Evolutionary conservation across 306 rosid species (phyloP).

Genomic region (Lablab purpureus): DNA sequence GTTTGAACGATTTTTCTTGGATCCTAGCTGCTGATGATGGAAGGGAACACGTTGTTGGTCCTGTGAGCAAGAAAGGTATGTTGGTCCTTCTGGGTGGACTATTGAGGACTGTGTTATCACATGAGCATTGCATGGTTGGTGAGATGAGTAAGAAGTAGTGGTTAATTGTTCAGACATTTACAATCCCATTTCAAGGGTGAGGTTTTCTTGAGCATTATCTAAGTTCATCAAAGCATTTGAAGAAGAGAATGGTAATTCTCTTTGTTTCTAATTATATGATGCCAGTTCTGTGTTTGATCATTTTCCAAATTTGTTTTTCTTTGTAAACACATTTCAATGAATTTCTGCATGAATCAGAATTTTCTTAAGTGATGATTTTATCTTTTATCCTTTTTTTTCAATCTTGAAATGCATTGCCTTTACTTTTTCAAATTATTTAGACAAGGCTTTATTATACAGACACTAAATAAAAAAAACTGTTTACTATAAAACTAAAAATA

Average conservation of each 20-base stretch:
- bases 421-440: too few relatives aligned
- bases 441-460: too few relatives aligned
- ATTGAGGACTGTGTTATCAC: background rate
- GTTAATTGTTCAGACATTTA: background rate
- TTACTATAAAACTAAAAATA: too few relatives aligned
- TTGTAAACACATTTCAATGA: too few relatives aligned
- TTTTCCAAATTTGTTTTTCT: background rate
- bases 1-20: too few relatives aligned
- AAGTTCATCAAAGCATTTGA: background rate
- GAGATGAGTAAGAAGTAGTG: background rate
- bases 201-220: background rate
- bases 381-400: too few relatives aligned
- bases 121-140: background rate
- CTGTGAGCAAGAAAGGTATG: background rate
- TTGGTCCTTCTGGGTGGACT: background rate
- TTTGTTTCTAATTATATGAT: background rate
- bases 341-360: conserved; percentile 1
- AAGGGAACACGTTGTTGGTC: background rate
- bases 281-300: background rate
- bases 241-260: background rate
- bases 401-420: too few relatives aligned
- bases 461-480: too few relatives aligned
- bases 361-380: too few relatives aligned
- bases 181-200: background rate
- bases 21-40: too few relatives aligned